Base-by-base conservation (phyloP, 1,284 basidiomycete species). In the Austroboletus niveus region DNA sequence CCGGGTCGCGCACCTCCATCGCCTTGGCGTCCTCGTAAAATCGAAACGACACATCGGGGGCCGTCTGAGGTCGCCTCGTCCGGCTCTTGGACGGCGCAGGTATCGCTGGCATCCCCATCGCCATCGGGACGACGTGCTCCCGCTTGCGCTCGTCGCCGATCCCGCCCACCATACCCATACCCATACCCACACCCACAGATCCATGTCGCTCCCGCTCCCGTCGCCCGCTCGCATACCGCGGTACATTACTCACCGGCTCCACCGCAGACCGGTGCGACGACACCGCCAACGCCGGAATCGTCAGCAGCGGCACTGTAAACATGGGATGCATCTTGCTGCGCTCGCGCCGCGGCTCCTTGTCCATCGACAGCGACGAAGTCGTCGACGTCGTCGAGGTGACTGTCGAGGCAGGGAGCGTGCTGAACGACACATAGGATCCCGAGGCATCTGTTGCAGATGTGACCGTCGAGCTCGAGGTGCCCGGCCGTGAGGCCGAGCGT, bases 221-320 rank as follows among this genome's bases (percentile, higher is more conserved):
- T 34, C 32, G 22, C 22, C 22, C 32, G 14, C 6, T 14, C 32
- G 14, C 14, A 14, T 34, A 34, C 32, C 14, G 9, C 10, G 32
- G 10, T 9, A 34, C 14, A 14, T 6, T 14, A 7, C 32, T 34
- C 6, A 34, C 14, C 6, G 10, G 10, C 10, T 14, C 32, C 32
- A 34, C 32, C 32, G 32, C 32, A 14, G 14, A 34, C 3, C 32
- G 14, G 14, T 9, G 32, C 3, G 9, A 14, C 32, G 32, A 34
- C 4, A 46, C 34, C 3, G 47, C 32, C 4, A 58, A 24, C 20
- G 40, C 31, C n/a, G 65, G 62, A 0, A 63, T 20, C 20, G 63
- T 65, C 38, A 66, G 34, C 15, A 65, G 62, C 7, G 63, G 63
- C 3, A 68, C 54, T 0, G 57, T 60, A 22, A 68, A 69, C 65